Evolutionary conservation across 2,329 filamentous ascomycete species (phyloP).

Genomic region (Fusarium neocosmosporiellum): DNA sequence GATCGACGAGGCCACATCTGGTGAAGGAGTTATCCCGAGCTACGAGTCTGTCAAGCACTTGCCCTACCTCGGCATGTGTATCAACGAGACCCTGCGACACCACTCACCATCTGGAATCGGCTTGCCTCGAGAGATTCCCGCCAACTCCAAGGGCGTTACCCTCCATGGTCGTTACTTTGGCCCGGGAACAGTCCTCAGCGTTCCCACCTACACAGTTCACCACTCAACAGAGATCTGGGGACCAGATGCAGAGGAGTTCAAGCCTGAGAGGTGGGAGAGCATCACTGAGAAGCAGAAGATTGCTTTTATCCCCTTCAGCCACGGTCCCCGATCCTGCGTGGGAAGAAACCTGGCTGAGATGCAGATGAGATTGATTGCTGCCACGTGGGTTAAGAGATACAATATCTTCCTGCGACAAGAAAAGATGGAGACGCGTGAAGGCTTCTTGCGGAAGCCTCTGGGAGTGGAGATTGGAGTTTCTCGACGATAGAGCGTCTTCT

Average conservation of each 20-base stretch:
- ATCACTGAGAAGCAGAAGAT: constrained; percentile 75
- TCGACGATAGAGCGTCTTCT: constrained; percentile 4
- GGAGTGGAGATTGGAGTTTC: constrained; percentile 60
- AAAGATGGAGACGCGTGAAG: constrained; percentile 79
- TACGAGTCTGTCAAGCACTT: constrained; percentile 80
- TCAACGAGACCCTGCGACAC: constrained; percentile 86
- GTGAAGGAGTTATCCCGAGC: constrained; percentile 70
- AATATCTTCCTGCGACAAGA: constrained; percentile 64
- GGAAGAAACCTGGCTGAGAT: constrained; percentile 88
- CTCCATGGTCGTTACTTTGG: constrained; percentile 79
- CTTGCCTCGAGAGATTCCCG: constrained; percentile 79
- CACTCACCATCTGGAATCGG: constrained; percentile 89
- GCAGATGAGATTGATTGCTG: constrained; percentile 83
- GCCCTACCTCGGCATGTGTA: constrained; percentile 78
- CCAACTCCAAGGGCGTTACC: constrained; percentile 69
- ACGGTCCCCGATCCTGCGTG: constrained; percentile 77
- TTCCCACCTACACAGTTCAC: constrained; percentile 86
- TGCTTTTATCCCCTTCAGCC: constrained; percentile 80
- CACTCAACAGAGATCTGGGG: constrained; percentile 81
- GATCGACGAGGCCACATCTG: constrained; percentile 76
- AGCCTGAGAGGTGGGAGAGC: constrained; percentile 77
- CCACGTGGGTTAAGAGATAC: constrained; percentile 70
- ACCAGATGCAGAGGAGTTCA: constrained; percentile 75
- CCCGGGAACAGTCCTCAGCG: constrained; percentile 79
- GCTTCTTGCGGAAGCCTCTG: constrained; percentile 84